Percentiles rank a stretch among this genome's conserved stretches.
phyloP scores from a whole-genome alignment of 2,329 filamentous ascomycete genomes.

The Botrytis medusae region DNA sequence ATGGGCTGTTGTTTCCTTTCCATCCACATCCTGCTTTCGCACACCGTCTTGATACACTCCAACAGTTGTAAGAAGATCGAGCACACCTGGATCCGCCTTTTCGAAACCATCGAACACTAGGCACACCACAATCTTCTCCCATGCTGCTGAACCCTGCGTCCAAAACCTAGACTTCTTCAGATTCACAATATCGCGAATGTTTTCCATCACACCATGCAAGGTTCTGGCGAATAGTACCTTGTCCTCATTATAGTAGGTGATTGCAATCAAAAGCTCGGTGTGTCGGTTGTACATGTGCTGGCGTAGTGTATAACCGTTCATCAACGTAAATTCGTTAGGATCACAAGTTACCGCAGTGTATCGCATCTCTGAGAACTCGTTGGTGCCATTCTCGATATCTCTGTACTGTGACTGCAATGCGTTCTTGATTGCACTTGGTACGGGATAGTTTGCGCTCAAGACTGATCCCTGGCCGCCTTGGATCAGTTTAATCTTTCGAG shows the following conservation, averaged over 20 bases:
- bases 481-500: conserved; percentile 95
- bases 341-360: conserved; percentile 98
- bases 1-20: conserved; percentile 93
- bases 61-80: conserved; percentile 90
- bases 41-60: conserved; percentile 98
- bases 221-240: conserved; percentile 90
- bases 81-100: conserved; percentile 90
- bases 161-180: conserved; percentile 99
- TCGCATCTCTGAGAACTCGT: conserved; percentile 97
- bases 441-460: conserved; percentile 94
- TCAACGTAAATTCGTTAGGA: conserved; percentile 96
- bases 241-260: conserved; percentile 99
- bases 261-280: conserved; percentile 93
- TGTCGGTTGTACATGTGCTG: conserved; percentile 99
- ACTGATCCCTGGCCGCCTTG: conserved; percentile 72
- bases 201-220: conserved; percentile 97
- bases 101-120: conserved; percentile 98
- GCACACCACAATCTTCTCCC: conserved; percentile 99
- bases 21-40: conserved; percentile 97
- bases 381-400: conserved; percentile 85
- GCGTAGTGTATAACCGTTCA: conserved; percentile 98
- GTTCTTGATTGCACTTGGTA: conserved; percentile 96
- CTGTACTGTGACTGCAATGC: conserved; percentile 91
- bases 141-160: conserved; percentile 98
- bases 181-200: conserved; percentile 97